Percentiles rank a stretch among this genome's conserved stretches.
Evolutionary conservation across 257 asterid species (phyloP).

Genomic region (Solanum appendiculatum): DNA sequence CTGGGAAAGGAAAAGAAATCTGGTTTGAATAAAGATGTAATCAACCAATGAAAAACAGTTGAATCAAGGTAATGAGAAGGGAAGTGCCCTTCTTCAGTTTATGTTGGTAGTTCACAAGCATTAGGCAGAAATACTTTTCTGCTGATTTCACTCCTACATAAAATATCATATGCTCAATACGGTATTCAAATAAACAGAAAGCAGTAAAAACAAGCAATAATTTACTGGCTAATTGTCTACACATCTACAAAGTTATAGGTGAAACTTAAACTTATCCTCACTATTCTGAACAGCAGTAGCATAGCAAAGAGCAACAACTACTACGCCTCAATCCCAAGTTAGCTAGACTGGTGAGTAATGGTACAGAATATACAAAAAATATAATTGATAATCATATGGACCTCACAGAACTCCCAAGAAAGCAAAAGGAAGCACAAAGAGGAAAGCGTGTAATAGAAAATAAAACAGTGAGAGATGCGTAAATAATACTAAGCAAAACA

Average conservation of each 20-base stretch:
- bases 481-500: not conserved
- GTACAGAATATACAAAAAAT: not conserved
- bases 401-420: not conserved
- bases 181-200: not conserved
- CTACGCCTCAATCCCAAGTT: not conserved
- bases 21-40: not conserved
- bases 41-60: not conserved
- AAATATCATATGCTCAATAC: not conserved
- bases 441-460: not conserved
- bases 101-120: no score
- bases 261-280: not conserved
- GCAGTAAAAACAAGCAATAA: not conserved
- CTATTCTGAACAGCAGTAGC: not conserved
- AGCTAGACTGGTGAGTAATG: not conserved
- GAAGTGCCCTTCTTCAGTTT: not conserved
- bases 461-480: not conserved
- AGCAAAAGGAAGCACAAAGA: not conserved
- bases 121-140: not conserved
- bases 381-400: not conserved
- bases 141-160: not conserved
- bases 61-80: not conserved
- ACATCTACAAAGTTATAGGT: not conserved
- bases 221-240: not conserved
- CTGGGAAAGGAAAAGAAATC: not conserved
- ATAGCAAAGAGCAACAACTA: not conserved